These are phyloP conservation scores for Prunus armeniaca DNA, from an alignment of 306 rosid genomes.

Conservation along the genomic window DNA sequence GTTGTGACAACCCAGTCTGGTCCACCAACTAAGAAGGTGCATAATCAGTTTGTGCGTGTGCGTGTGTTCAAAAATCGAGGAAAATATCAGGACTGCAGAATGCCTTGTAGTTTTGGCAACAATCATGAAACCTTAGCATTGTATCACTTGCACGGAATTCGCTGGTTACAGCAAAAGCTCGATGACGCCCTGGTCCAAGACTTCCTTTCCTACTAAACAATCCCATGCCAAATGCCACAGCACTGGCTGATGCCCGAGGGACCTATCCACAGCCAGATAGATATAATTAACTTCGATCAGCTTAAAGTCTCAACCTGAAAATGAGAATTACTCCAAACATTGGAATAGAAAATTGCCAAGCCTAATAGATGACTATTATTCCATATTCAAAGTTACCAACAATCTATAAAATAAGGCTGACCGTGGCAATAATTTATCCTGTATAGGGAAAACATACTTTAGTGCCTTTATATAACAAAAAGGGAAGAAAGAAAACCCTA, in stretches of 20 bases:
- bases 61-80: not conserved
- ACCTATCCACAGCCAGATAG: slow-evolving; percentile 34
- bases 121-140: slow-evolving; percentile 69
- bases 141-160: slow-evolving; percentile 86
- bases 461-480: not conserved
- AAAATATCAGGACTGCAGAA: slow-evolving; percentile 9
- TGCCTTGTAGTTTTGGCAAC: slow-evolving; percentile 85
- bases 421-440: not conserved
- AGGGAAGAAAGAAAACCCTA: not conserved
- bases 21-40: not conserved
- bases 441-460: not conserved
- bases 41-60: not conserved
- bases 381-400: not conserved
- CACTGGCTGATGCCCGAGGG: slow-evolving; percentile 96
- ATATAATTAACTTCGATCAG: not conserved
- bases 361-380: not conserved
- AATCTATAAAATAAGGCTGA: not conserved
- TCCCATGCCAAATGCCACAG: slow-evolving; percentile 96
- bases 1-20: not conserved
- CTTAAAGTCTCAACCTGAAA: not conserved
- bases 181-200: slow-evolving; percentile 69
- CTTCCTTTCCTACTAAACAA: slow-evolving; percentile 71
- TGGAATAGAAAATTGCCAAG: not conserved
- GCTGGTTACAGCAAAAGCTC: slow-evolving; percentile 80
- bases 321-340: not conserved